A percentile compares a stretch with the other conserved stretches of the same genome.
Evolutionary conservation across 257 asterid species (phyloP).

Genomic region (Plantago ovata): DNA sequence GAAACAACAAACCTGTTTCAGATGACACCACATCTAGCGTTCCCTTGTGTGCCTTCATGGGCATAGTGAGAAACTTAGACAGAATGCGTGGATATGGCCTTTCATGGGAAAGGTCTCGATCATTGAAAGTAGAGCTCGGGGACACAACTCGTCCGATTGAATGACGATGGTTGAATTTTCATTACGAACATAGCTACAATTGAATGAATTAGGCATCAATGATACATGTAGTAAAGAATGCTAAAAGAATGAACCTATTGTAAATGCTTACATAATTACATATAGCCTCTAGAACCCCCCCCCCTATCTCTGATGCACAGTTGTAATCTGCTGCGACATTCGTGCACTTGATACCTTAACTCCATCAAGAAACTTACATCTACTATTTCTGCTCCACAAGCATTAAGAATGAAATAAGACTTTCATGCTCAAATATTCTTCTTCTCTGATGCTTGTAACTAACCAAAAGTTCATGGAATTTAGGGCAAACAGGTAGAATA

Average conservation of each 20-base stretch:
- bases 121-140: conserved; percentile 35
- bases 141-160: conserved; percentile 50
- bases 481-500: too few relatives aligned
- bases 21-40: conserved; percentile 32
- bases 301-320: conserved; percentile 71
- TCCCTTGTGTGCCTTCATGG: conserved; percentile 37
- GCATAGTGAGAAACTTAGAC: conserved; percentile 45
- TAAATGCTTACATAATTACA: conserved; percentile 64
- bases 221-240: conserved; percentile 4
- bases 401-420: conserved; percentile 14
- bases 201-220: conserved; percentile 20
- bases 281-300: conserved; percentile 71
- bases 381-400: conserved; percentile 59
- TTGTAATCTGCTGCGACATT: conserved; percentile 71
- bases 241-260: conserved; percentile 13
- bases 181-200: conserved; percentile 49
- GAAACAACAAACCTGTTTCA: conserved; percentile 50
- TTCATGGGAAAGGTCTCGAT: conserved; percentile 62
- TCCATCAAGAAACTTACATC: conserved; percentile 87
- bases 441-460: not conserved
- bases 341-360: conserved; percentile 85
- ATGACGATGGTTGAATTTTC: conserved; percentile 69
- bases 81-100: conserved; percentile 41
- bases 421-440: not conserved
- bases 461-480: too few relatives aligned